Conservation (phyloP, 768 basidiomycete genomes). For the Russula sp. region DNA sequence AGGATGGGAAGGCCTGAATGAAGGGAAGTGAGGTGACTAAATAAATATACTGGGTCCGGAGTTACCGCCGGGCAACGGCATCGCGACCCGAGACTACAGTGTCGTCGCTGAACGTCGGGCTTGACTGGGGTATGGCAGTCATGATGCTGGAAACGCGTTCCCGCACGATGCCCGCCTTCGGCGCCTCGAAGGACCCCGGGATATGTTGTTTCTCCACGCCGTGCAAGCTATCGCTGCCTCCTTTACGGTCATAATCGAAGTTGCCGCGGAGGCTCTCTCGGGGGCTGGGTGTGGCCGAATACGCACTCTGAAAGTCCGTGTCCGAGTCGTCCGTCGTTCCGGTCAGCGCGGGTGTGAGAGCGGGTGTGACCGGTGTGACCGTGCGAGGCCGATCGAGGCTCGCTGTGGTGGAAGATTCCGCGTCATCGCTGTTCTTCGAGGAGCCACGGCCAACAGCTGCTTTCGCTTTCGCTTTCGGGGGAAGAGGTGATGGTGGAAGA, state of each 20-base stretch:
- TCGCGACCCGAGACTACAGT: slow-evolving; percentile 33
- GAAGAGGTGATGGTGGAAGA: neutral
- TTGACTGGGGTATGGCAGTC: slow-evolving; percentile 48
- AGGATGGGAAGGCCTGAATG: neutral
- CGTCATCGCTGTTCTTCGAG: neutral
- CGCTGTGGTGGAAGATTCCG: neutral
- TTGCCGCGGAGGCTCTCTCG: slow-evolving; percentile 58
- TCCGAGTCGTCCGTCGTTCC: slow-evolving; percentile 33
- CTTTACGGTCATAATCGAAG: slow-evolving; percentile 35
- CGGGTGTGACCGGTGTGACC: slow-evolving; percentile 28
- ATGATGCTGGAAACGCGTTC: slow-evolving; percentile 56
- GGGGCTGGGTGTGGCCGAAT: slow-evolving; percentile 59
- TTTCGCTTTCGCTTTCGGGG: neutral
- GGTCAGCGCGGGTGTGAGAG: slow-evolving; percentile 30
- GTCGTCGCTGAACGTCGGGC: slow-evolving; percentile 43
- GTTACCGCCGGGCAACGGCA: slow-evolving; percentile 10
- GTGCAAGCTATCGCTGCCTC: slow-evolving; percentile 27
- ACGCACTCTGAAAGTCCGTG: slow-evolving; percentile 79
- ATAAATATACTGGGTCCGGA: neutral
- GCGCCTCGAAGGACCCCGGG: slow-evolving; percentile 34
- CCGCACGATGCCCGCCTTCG: slow-evolving; percentile 38
- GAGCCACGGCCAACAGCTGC: too few relatives aligned
- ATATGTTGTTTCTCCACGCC: slow-evolving; percentile 33
- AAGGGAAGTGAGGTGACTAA: neutral
- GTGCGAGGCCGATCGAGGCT: neutral